Evolutionary conservation across 257 asterid genomes (phyloP).

Genomic region (Prunella vulgaris): DNA sequence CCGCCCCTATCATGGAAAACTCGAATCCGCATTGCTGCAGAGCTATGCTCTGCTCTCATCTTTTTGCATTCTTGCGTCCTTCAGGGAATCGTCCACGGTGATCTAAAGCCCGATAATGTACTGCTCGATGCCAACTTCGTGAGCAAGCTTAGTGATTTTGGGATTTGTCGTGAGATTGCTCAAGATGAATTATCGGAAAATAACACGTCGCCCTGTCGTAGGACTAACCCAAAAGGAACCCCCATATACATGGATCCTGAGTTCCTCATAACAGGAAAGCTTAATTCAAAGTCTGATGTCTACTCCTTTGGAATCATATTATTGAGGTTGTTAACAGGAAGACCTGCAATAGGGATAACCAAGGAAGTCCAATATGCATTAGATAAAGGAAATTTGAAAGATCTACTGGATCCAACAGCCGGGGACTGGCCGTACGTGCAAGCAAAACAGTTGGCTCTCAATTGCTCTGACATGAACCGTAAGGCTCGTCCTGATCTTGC

Average conservation of each 20-base stretch:
- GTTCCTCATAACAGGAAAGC: conserved; percentile 70
- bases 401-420: conserved; percentile 73
- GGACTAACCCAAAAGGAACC: conserved; percentile 69
- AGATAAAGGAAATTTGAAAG: conserved; percentile 57
- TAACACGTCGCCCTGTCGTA: conserved; percentile 30
- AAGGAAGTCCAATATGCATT: conserved; percentile 67
- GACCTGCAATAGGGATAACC: conserved; percentile 52
- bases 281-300: conserved; percentile 75
- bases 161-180: conserved; percentile 54
- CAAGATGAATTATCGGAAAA: conserved; percentile 36
- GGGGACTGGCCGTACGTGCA: conserved; percentile 98
- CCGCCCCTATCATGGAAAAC: conserved; percentile 89
- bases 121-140: conserved; percentile 71
- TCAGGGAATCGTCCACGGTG: conserved; percentile 65
- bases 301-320: conserved; percentile 81
- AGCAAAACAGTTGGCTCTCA: conserved; percentile 81
- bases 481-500: conserved; percentile 70
- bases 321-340: conserved; percentile 72
- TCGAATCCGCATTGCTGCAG: conserved; percentile 78
- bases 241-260: conserved; percentile 74
- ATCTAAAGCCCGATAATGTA: conserved; percentile 76
- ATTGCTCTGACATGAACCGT: conserved; percentile 49
- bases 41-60: conserved; percentile 79
- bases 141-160: conserved; percentile 81
- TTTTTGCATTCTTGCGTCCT: conserved; percentile 75